Percentiles rank a stretch among this genome's conserved stretches.
Evolutionary conservation across 2,329 filamentous ascomycete species (phyloP).

Genomic region (Rutstroemia sp.): DNA sequence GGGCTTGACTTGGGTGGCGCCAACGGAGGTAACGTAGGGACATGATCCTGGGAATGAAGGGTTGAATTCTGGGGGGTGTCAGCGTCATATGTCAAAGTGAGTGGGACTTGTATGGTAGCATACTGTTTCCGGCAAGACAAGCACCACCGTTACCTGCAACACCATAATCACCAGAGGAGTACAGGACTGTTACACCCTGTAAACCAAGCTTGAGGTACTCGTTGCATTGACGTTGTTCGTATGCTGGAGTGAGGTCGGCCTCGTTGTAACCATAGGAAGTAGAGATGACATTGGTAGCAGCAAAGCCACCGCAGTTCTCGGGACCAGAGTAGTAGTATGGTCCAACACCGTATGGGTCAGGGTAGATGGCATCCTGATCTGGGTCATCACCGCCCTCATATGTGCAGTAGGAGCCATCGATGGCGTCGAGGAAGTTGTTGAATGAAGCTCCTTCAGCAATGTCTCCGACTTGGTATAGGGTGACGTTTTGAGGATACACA

Average conservation of each 20-base stretch:
- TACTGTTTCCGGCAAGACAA: constrained; percentile 12
- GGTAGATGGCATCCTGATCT: constrained; percentile 29
- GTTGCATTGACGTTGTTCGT: constrained; percentile 44
- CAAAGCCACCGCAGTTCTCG: constrained; percentile 37
- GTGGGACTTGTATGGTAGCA: constrained; percentile 11
- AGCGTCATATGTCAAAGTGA: neutral
- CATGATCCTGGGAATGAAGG: constrained; percentile 39
- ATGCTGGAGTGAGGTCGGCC: constrained; percentile 36
- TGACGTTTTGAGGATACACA: constrained; percentile 43
- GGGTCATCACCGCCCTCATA: constrained; percentile 31
- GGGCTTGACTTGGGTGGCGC: constrained; percentile 42
- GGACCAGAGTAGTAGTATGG: constrained; percentile 30
- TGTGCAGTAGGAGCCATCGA: constrained; percentile 37
- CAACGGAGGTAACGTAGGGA: constrained; percentile 43
- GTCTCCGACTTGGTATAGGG: constrained; percentile 31
- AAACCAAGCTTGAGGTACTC: constrained; percentile 50
- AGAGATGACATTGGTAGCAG: constrained; percentile 44
- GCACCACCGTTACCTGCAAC: constrained; percentile 33
- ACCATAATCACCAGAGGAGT: constrained; percentile 42
- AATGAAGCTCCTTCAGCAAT: constrained; percentile 10
- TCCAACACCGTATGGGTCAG: constrained; percentile 20
- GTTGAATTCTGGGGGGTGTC: constrained; percentile 32
- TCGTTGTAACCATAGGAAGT: constrained; percentile 48
- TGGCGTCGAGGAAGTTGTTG: constrained; percentile 29
- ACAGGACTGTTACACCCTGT: constrained; percentile 41